A percentile compares a stretch with the other conserved stretches of the same genome.
phyloP scores from a whole-genome alignment of 2,329 filamentous ascomycete genomes.

The Metarhizium guizhouense region DNA sequence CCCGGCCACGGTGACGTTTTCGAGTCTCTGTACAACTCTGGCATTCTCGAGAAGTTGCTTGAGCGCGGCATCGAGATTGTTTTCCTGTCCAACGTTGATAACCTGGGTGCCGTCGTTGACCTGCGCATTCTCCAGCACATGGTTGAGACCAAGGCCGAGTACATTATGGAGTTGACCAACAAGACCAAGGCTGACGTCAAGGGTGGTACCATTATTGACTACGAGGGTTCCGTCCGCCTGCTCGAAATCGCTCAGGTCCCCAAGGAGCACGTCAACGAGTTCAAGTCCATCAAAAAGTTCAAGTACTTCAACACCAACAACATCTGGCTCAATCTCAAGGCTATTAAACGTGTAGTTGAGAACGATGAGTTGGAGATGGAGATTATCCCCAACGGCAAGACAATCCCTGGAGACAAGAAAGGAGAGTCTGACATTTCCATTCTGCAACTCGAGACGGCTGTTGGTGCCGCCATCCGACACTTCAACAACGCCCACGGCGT shows the following conservation, averaged over 20 bases:
- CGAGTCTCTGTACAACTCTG: slow-evolving; percentile 98
- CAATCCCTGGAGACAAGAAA: slow-evolving; percentile 98
- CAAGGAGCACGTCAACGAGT: slow-evolving; percentile 99
- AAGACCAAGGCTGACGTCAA: slow-evolving; percentile 99
- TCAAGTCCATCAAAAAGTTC: slow-evolving; percentile 99
- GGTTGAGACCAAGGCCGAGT: slow-evolving; percentile 93
- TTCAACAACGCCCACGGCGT: slow-evolving; percentile 98
- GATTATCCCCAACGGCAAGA: slow-evolving; percentile 99
- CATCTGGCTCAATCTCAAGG: slow-evolving; percentile 98
- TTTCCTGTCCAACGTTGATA: slow-evolving; percentile 98
- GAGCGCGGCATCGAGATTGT: slow-evolving; percentile 94
- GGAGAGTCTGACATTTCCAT: slow-evolving; percentile 97
- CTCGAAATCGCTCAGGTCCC: slow-evolving; percentile 98
- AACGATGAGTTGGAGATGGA: slow-evolving; percentile 98
- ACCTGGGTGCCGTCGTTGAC: slow-evolving; percentile 94
- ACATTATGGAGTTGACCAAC: slow-evolving; percentile 99
- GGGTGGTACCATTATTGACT: slow-evolving; percentile 99
- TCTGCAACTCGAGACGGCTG: slow-evolving; percentile 95
- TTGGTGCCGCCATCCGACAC: slow-evolving; percentile 96
- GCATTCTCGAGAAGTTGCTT: slow-evolving; percentile 92
- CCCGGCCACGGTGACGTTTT: slow-evolving; percentile 99
- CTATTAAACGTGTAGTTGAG: slow-evolving; percentile 97
- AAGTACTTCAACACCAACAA: slow-evolving; percentile 99
- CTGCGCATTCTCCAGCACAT: slow-evolving; percentile 98
- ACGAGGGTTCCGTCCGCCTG: slow-evolving; percentile 91